These are phyloP conservation scores for Trichoderma sp. DNA, from an alignment of 2,329 filamentous ascomycete species.

Conservation along the genomic window DNA sequence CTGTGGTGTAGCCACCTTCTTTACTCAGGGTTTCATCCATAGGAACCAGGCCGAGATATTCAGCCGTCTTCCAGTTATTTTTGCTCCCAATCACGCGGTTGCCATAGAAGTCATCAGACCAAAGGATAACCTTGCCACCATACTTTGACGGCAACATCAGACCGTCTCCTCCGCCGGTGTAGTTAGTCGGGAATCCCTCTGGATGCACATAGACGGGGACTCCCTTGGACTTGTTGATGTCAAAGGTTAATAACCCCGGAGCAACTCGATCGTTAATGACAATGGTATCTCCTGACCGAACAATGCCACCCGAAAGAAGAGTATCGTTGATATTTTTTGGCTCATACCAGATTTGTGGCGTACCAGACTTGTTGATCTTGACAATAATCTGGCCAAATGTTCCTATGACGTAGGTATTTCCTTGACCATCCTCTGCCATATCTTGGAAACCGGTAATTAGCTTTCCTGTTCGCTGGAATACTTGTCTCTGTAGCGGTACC, in stretches of 20 bases:
- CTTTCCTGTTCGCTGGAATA: background rate
- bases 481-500: background rate
- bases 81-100: background rate
- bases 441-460: background rate
- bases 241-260: background rate
- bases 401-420: background rate
- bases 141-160: background rate
- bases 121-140: background rate
- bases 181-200: background rate
- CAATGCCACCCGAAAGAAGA: background rate
- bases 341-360: background rate
- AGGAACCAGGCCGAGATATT: background rate
- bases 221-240: background rate
- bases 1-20: background rate
- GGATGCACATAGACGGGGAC: background rate
- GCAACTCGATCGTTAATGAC: conserved; percentile 1
- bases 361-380: background rate
- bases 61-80: background rate
- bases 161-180: background rate
- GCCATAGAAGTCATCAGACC: background rate
- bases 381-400: background rate
- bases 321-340: background rate
- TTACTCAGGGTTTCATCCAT: background rate
- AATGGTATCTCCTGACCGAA: background rate
- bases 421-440: background rate